phyloP scores from a whole-genome alignment of 305 asterid genomes.

The Fraxinus platypoda region DNA sequence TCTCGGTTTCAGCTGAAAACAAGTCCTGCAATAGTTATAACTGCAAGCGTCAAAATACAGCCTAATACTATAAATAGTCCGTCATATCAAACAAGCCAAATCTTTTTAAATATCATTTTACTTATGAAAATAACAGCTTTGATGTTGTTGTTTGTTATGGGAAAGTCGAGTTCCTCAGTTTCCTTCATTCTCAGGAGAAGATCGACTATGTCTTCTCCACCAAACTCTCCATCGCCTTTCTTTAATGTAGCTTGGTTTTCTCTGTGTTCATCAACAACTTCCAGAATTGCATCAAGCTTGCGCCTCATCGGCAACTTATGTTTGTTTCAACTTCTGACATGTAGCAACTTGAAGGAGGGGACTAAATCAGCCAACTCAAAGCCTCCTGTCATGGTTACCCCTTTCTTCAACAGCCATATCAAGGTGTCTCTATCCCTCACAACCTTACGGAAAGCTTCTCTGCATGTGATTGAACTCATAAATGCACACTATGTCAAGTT shows the following conservation, averaged over 20 bases:
- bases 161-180: background rate
- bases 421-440: background rate
- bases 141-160: background rate
- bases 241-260: too few relatives aligned
- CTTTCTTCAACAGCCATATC: background rate
- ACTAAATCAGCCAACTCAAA: too few relatives aligned
- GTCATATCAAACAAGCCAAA: background rate
- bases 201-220: conserved; percentile 19
- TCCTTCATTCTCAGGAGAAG: conserved; percentile 26
- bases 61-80: background rate
- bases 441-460: background rate
- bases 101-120: background rate
- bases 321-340: too few relatives aligned
- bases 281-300: too few relatives aligned
- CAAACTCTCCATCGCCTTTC: too few relatives aligned
- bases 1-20: conserved; percentile 31
- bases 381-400: too few relatives aligned
- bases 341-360: too few relatives aligned
- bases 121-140: background rate
- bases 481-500: background rate
- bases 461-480: background rate
- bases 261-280: too few relatives aligned
- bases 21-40: conserved; percentile 16
- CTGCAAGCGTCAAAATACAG: background rate
- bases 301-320: too few relatives aligned